Evolutionary conservation across 257 asterid species (phyloP).

Genomic region (Nicotiana otophora): DNA sequence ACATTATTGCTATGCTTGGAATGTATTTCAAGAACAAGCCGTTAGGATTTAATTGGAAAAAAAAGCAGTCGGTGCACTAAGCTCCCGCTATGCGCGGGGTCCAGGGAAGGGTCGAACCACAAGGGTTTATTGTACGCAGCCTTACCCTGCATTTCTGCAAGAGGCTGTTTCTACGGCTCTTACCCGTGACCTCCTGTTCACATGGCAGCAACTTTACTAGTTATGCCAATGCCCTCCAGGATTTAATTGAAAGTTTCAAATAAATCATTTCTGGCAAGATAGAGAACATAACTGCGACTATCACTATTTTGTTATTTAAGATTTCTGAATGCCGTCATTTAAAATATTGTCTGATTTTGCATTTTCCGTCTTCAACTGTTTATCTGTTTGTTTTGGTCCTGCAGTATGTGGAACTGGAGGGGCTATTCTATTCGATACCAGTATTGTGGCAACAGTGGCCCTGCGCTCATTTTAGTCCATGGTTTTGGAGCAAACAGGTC

Average conservation of each 20-base stretch:
- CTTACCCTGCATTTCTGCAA: no score
- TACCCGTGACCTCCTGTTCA: no score
- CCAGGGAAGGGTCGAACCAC: no score
- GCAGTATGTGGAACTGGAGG: slow-evolving; percentile 85
- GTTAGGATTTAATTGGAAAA: not conserved
- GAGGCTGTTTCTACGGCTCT: no score
- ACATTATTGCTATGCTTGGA: not conserved
- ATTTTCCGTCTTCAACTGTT: not conserved
- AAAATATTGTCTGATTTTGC: not conserved
- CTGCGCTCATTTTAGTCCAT: slow-evolving; percentile 80
- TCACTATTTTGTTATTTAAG: not conserved
- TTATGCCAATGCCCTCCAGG: no score
- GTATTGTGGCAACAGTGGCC: slow-evolving; percentile 64
- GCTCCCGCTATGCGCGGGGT: no score
- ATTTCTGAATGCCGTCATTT: not conserved
- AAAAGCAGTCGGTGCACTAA: no score
- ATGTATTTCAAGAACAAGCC: not conserved
- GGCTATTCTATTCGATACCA: slow-evolving; percentile 84
- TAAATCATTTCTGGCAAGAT: not conserved
- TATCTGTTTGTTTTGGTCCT: not conserved
- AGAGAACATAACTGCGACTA: not conserved
- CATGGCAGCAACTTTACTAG: no score
- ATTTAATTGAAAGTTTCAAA: not conserved
- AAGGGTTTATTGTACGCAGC: no score
- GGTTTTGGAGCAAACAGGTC: slow-evolving; percentile 99